These are phyloP conservation scores for Termitomyces eurrhizus DNA, from an alignment of 768 basidiomycete species.

Conservation along the genomic window DNA sequence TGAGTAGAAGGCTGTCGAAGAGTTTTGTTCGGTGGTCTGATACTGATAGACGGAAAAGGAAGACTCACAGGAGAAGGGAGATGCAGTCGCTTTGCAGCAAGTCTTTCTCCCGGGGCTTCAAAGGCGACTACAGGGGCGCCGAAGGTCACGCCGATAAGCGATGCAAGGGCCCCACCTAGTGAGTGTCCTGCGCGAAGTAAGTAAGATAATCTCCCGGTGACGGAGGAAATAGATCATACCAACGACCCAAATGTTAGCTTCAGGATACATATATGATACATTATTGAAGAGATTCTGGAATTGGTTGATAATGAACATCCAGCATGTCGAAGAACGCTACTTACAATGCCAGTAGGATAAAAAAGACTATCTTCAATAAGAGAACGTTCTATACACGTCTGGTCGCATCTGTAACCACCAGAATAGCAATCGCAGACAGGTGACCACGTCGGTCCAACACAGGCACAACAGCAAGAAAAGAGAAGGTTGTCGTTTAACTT, in stretches of 20 bases:
- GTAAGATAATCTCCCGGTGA: not conserved
- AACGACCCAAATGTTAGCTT: conserved; percentile 85
- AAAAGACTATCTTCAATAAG: conserved; percentile 82
- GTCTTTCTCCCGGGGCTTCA: conserved; percentile 75
- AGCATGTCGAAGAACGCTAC: conserved; percentile 20
- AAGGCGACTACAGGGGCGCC: conserved; percentile 91
- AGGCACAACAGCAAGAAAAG: conserved; percentile 94
- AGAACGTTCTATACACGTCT: conserved; percentile 74
- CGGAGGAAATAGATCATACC: conserved; percentile 30
- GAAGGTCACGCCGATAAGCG: conserved; percentile 84
- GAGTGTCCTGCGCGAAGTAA: conserved; percentile 48
- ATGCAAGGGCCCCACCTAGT: conserved; percentile 81
- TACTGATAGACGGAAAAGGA: conserved; percentile 5
- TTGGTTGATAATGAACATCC: not conserved
- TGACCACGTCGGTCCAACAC: conserved; percentile 92
- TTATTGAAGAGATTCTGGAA: conserved; percentile 88
- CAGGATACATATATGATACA: conserved; percentile 85
- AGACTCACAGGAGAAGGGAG: conserved; percentile 74
- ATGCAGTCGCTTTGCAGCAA: conserved; percentile 75
- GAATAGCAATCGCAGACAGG: conserved; percentile 88
- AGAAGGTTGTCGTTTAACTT: conserved; percentile 94
- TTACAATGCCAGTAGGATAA: conserved; percentile 80
- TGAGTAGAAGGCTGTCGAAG: conserved; percentile 55
- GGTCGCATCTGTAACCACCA: conserved; percentile 72
- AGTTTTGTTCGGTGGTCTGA: not conserved